Conservation (phyloP, 208 protist species). For the Crithidia thermophila region DNA sequence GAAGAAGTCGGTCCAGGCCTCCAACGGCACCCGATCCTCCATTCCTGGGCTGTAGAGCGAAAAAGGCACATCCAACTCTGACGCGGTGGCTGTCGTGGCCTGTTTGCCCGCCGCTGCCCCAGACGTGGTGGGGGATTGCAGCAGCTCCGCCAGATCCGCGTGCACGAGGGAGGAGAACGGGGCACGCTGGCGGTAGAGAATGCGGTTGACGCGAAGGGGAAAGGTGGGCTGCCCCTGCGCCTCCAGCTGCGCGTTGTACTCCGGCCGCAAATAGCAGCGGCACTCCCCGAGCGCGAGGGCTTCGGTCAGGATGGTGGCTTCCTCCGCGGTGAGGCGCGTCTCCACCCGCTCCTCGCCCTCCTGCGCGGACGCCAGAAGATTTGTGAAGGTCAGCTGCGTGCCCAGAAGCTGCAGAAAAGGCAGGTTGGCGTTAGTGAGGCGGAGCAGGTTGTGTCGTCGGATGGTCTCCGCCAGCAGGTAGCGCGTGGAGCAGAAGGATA, state of each 20-base stretch:
- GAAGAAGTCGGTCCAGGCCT: constrained; percentile 42
- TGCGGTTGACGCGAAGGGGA: constrained; percentile 39
- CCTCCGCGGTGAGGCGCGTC: constrained; percentile 48
- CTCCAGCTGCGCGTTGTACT: constrained; percentile 39
- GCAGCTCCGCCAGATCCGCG: constrained; percentile 43
- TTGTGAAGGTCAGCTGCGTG: constrained; percentile 69
- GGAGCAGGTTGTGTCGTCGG: constrained; percentile 53
- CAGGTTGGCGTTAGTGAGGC: constrained; percentile 30
- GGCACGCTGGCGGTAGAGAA: constrained; percentile 51
- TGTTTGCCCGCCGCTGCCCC: background rate
- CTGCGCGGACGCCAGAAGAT: constrained; percentile 59
- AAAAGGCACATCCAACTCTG: constrained; percentile 6
- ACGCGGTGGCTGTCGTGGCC: background rate
- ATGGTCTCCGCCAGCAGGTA: constrained; percentile 59
- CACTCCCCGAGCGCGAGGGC: constrained; percentile 81
- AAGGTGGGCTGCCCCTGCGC: constrained; percentile 34
- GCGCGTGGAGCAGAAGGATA: constrained; percentile 55
- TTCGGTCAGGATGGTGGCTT: constrained; percentile 60
- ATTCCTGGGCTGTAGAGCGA: constrained; percentile 19
- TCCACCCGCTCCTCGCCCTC: constrained; percentile 81
- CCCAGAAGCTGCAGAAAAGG: constrained; percentile 63
- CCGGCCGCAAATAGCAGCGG: constrained; percentile 47
- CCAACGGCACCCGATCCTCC: constrained; percentile 12
- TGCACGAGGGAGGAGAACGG: constrained; percentile 65
- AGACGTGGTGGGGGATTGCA: constrained; percentile 1